phyloP scores from a whole-genome alignment of 371 early-diverging fungal species.

The Mortierella sp. region DNA sequence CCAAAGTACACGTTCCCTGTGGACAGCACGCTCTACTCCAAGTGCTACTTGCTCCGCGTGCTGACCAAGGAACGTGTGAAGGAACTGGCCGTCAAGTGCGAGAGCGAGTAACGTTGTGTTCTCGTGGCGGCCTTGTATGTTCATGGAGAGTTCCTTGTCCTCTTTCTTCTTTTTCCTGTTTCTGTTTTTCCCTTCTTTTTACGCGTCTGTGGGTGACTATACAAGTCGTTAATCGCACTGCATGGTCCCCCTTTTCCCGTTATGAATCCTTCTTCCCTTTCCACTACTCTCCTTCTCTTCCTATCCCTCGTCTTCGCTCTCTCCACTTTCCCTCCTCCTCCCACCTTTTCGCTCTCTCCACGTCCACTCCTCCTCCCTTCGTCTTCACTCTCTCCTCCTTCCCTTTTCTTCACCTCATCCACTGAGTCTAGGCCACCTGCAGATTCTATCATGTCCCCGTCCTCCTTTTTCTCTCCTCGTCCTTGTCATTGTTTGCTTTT shows the following conservation, averaged over 20 bases:
- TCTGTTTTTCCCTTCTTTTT: not conserved
- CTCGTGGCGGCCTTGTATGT: not conserved
- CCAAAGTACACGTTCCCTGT: constrained; percentile 46
- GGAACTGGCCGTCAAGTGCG: constrained; percentile 40
- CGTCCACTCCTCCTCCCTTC: not conserved
- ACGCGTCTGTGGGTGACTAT: not conserved
- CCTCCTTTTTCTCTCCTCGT: not conserved
- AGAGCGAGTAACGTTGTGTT: constrained; percentile 15
- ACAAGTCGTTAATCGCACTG: not conserved
- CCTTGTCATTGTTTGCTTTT: too few relatives aligned
- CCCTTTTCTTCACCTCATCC: not conserved
- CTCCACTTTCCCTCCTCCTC: not conserved
- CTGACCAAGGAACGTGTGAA: constrained; percentile 37
- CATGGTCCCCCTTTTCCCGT: not conserved
- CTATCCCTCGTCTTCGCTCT: not conserved
- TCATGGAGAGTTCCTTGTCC: too few relatives aligned
- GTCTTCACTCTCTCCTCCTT: not conserved
- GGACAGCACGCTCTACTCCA: constrained; percentile 48
- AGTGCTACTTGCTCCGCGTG: constrained; percentile 46
- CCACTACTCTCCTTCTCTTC: not conserved
- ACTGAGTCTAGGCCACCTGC: not conserved
- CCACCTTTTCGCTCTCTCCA: not conserved
- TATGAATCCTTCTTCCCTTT: not conserved
- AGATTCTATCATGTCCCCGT: constrained; percentile 5
- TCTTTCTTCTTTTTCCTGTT: not conserved